Evolutionary conservation across 148 eudicot species (phyloP).

Genomic region (Oxyria digyna): DNA sequence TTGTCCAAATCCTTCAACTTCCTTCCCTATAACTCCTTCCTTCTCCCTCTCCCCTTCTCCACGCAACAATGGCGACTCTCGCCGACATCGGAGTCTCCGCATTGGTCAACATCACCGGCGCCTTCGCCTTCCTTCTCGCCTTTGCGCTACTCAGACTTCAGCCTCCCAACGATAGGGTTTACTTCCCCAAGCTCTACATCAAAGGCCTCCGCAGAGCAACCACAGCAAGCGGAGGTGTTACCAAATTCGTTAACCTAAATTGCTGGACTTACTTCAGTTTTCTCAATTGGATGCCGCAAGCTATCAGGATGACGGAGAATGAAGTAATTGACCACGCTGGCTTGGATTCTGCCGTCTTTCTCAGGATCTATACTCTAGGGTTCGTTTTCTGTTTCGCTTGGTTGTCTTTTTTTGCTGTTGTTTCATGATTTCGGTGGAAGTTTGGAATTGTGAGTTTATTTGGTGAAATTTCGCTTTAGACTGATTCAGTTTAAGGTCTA

Average conservation of each 20-base stretch:
- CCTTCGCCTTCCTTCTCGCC: conserved; percentile 75
- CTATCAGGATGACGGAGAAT: conserved; percentile 60
- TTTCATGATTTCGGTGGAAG: too few relatives aligned
- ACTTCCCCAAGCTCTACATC: conserved; percentile 86
- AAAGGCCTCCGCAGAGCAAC: conserved; percentile 38
- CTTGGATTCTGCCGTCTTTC: conserved; percentile 89
- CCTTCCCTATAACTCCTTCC: conserved; percentile 2
- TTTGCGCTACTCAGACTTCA: conserved; percentile 86
- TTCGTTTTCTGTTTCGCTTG: conserved; percentile 13
- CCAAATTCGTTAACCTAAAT: conserved; percentile 71
- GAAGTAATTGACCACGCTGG: conserved; percentile 82
- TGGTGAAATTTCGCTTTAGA: too few relatives aligned
- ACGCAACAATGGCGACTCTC: conserved; percentile 50
- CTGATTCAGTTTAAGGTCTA: too few relatives aligned
- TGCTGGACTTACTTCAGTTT: conserved; percentile 65
- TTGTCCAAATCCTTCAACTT: conserved; percentile 4
- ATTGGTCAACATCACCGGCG: conserved; percentile 53
- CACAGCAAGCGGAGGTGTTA: conserved; percentile 37
- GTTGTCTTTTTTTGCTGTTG: background rate
- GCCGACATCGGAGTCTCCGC: conserved; percentile 94
- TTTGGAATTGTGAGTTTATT: too few relatives aligned
- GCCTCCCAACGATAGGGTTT: conserved; percentile 90
- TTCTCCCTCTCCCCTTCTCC: background rate
- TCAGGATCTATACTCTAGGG: conserved; percentile 86
- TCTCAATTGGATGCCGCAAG: conserved; percentile 98